phyloP scores from a whole-genome alignment of 2,329 filamentous ascomycete species.

The Orbilia brochopaga region DNA sequence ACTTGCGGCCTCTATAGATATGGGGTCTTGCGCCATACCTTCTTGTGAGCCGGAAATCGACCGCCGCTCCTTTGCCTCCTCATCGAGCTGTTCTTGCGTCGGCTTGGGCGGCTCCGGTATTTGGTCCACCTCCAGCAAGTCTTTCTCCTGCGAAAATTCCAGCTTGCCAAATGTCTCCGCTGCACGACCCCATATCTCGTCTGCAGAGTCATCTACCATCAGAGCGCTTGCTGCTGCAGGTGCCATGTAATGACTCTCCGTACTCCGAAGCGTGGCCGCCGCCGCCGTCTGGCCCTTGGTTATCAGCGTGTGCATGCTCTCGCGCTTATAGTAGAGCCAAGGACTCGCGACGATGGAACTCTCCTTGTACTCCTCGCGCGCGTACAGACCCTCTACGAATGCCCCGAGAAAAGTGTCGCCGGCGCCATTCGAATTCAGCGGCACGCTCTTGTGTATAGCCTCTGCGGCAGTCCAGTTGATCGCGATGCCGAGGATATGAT shows the following conservation, averaged over 20 bases:
- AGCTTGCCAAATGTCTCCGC: background rate
- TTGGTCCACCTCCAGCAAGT: background rate
- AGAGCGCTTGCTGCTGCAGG: background rate
- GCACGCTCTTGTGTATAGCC: background rate
- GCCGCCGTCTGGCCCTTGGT: constrained; percentile 12
- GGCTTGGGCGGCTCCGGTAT: background rate
- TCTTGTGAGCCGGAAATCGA: background rate
- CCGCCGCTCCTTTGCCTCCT: too few relatives aligned
- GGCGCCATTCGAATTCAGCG: constrained; percentile 31
- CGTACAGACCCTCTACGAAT: constrained; percentile 14
- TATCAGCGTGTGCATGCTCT: constrained; percentile 6
- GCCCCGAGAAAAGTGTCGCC: constrained; percentile 41
- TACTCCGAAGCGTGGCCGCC: background rate
- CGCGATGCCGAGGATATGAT: constrained; percentile 12
- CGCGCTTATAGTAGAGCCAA: constrained; percentile 18
- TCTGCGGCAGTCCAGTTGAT: constrained; percentile 17
- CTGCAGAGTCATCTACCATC: background rate
- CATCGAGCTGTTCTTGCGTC: background rate
- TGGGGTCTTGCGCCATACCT: background rate
- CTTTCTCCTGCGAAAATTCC: background rate
- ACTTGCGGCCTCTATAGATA: too few relatives aligned
- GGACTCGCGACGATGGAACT: constrained; percentile 1
- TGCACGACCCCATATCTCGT: constrained; percentile 6
- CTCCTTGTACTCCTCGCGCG: background rate
- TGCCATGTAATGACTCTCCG: constrained; percentile 19